Evolutionary conservation across 768 basidiomycete species (phyloP).

Genomic region (Amanita rubescens): DNA sequence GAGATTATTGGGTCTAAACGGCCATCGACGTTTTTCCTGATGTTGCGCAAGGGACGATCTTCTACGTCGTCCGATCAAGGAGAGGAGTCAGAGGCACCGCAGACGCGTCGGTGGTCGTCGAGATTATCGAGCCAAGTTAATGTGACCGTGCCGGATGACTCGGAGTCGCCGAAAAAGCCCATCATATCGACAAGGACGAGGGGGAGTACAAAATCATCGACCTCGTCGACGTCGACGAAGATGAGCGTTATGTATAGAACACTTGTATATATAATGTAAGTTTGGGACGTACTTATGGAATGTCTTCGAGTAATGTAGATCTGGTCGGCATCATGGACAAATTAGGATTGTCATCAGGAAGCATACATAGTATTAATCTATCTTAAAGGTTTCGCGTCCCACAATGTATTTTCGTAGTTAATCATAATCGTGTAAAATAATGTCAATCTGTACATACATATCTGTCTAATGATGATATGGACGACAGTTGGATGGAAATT

Average conservation of each 20-base stretch:
- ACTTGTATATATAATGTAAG: slow-evolving; percentile 3
- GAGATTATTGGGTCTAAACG: too few species aligned
- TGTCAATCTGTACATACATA: too few species aligned
- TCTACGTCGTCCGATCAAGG: slow-evolving; percentile 25
- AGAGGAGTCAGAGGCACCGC: slow-evolving; percentile 26
- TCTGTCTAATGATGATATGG: too few species aligned
- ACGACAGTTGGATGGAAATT: too few species aligned
- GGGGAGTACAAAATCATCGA: slow-evolving; percentile 12
- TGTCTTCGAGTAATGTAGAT: too few species aligned
- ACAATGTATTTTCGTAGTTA: too few species aligned
- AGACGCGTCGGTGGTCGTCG: slow-evolving; percentile 37
- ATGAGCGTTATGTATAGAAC: not conserved
- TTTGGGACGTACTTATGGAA: not conserved
- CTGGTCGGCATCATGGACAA: too few species aligned
- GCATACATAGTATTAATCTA: too few species aligned
- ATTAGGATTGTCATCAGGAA: too few species aligned
- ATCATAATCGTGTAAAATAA: too few species aligned
- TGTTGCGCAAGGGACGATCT: slow-evolving; percentile 21
- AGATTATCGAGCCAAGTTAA: slow-evolving; percentile 26
- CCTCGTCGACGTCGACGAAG: slow-evolving; percentile 13
- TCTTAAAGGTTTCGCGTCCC: too few species aligned
- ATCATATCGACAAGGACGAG: slow-evolving; percentile 15
- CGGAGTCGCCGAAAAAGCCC: slow-evolving; percentile 17
- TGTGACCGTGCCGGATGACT: slow-evolving; percentile 11
- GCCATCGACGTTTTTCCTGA: too few species aligned